A percentile compares a stretch with the other conserved stretches of the same genome.
These are phyloP conservation scores for Abelmoschus esculentus DNA, from an alignment of 345 rosid species.

Conservation along the genomic window DNA sequence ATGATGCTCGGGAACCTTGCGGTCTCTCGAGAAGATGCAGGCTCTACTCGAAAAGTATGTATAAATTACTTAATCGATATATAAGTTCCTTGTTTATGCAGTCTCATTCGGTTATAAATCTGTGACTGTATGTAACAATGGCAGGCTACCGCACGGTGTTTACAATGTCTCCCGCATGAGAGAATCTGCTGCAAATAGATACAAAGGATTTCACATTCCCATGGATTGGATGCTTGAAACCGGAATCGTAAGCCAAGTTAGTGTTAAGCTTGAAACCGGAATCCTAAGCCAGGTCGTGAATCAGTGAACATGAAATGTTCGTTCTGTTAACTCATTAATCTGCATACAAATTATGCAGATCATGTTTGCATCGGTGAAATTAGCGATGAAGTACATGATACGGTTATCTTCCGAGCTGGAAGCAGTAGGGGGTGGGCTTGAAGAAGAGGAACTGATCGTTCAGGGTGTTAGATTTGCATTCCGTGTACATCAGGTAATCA, in stretches of 20 bases:
- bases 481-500: slow-evolving; percentile 89
- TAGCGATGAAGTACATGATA: slow-evolving; percentile 95
- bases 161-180: slow-evolving; percentile 84
- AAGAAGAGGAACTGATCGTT: slow-evolving; percentile 89
- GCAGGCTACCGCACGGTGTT: slow-evolving; percentile 87
- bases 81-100: background rate
- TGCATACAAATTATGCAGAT: slow-evolving; percentile 32
- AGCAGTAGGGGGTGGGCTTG: slow-evolving; percentile 52
- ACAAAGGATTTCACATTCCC: slow-evolving; percentile 66
- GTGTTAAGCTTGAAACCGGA: background rate
- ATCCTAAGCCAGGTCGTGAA: no score
- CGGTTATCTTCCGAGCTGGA: slow-evolving; percentile 90
- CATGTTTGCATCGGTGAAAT: slow-evolving; percentile 74
- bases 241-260: slow-evolving; percentile 83
- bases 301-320: background rate
- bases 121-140: background rate
- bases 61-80: background rate
- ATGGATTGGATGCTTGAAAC: slow-evolving; percentile 92
- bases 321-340: background rate
- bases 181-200: slow-evolving; percentile 72
- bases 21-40: slow-evolving; percentile 88
- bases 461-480: slow-evolving; percentile 92
- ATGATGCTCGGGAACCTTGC: slow-evolving; percentile 56
- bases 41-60: slow-evolving; percentile 77
- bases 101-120: background rate